phyloP scores from a whole-genome alignment of 371 early-diverging fungal genomes.

The Mucor racemosus region DNA sequence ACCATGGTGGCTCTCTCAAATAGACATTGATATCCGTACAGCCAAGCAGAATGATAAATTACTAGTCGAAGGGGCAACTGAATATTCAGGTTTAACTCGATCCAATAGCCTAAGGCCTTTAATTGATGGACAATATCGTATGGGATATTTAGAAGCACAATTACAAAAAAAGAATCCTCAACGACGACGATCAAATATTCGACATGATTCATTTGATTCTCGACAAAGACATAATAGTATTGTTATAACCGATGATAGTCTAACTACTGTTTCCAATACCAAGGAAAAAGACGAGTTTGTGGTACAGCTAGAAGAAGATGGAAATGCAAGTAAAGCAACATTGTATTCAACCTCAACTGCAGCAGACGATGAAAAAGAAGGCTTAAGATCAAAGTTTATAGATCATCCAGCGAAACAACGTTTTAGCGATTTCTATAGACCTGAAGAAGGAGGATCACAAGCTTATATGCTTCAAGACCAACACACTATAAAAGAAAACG shows the following conservation, averaged over 20 bases:
- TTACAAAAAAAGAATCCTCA: not conserved
- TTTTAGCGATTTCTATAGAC: conserved; percentile 7
- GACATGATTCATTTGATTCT: not conserved
- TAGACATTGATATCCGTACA: conserved; percentile 25
- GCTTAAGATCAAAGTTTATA: not conserved
- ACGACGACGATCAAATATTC: not conserved
- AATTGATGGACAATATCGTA: conserved; percentile 40
- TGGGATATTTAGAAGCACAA: conserved; percentile 16
- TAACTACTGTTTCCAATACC: not conserved
- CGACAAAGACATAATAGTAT: not conserved
- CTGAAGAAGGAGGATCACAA: conserved; percentile 2
- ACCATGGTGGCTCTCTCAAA: conserved; percentile 83
- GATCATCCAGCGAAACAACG: not conserved
- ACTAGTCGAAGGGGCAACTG: conserved; percentile 33
- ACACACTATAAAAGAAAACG: conserved; percentile 11
- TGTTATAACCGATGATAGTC: not conserved
- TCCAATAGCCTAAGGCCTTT: conserved; percentile 41
- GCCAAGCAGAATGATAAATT: conserved; percentile 25
- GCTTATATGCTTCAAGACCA: conserved; percentile 12
- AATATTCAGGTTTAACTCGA: conserved; percentile 33
- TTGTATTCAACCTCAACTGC: not conserved
- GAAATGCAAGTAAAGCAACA: not conserved
- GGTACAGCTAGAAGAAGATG: not conserved
- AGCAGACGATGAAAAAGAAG: not conserved
- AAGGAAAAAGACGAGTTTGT: not conserved